These are phyloP conservation scores for Strigomonas culicis DNA, from an alignment of 208 protist species.

Conservation along the genomic window DNA sequence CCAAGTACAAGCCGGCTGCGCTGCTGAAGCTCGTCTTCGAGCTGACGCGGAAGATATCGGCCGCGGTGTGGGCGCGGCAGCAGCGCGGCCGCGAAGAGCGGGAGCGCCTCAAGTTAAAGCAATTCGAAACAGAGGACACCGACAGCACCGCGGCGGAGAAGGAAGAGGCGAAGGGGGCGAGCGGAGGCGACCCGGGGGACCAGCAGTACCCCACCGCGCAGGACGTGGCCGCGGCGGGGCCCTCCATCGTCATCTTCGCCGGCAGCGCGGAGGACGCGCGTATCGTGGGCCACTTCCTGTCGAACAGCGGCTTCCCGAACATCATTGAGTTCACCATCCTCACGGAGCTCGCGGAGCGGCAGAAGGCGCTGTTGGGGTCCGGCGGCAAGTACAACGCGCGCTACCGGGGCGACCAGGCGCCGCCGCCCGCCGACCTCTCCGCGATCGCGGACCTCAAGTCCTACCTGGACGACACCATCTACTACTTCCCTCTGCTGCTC, in stretches of 20 bases:
- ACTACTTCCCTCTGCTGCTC: constrained; percentile 32
- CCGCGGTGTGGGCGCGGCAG: background rate
- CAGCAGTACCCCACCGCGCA: constrained; percentile 39
- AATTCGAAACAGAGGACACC: constrained; percentile 12
- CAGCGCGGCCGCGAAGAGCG: background rate
- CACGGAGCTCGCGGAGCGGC: constrained; percentile 64
- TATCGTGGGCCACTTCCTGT: constrained; percentile 84
- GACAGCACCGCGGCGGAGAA: background rate
- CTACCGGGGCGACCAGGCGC: background rate
- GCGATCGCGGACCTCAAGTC: background rate
- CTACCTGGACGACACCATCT: background rate
- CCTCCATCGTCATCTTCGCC: constrained; percentile 78
- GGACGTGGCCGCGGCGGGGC: constrained; percentile 39
- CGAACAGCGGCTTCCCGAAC: constrained; percentile 48
- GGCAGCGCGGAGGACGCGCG: constrained; percentile 84
- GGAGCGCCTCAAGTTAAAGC: constrained; percentile 7
- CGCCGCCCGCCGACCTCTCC: background rate
- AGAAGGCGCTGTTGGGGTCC: constrained; percentile 52
- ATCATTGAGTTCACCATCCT: constrained; percentile 87
- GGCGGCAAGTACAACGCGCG: background rate
- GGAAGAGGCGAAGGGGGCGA: background rate
- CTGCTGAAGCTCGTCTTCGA: constrained; percentile 76
- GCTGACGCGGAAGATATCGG: constrained; percentile 16
- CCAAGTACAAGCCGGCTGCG: constrained; percentile 76
- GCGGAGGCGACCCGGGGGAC: background rate